A percentile compares a stretch with the other conserved stretches of the same genome.
Conservation (phyloP, 768 basidiomycete species). For the Tulasnella sp. region DNA sequence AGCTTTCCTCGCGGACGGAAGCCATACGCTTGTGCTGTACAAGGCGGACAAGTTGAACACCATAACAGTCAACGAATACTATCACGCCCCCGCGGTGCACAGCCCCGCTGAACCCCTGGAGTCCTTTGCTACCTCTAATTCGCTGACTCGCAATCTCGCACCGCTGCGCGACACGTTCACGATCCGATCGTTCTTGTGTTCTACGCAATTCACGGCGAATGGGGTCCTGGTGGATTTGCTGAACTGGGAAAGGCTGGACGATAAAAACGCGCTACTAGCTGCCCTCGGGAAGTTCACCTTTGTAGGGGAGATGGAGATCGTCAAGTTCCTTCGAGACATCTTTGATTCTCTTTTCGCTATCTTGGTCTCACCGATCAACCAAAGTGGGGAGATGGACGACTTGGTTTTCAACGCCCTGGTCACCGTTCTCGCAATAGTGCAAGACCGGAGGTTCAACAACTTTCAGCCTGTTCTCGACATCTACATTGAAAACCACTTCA, state of each 20-base stretch:
- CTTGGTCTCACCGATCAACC: constrained; percentile 61
- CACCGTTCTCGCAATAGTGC: constrained; percentile 80
- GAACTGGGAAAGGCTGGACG: constrained; percentile 61
- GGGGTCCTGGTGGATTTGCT: constrained; percentile 66
- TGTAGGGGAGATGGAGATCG: constrained; percentile 87
- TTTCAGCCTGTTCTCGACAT: constrained; percentile 89
- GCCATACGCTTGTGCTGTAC: constrained; percentile 75
- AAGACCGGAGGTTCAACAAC: constrained; percentile 89
- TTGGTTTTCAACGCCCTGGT: constrained; percentile 85
- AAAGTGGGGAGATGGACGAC: constrained; percentile 64
- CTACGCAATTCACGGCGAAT: constrained; percentile 86
- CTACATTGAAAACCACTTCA: constrained; percentile 86
- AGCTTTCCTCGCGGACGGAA: constrained; percentile 80
- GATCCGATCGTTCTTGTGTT: constrained; percentile 82
- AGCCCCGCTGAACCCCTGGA: constrained; percentile 46
- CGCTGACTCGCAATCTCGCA: constrained; percentile 51
- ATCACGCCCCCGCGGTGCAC: constrained; percentile 52
- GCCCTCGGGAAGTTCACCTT: constrained; percentile 79
- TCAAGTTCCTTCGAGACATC: constrained; percentile 81
- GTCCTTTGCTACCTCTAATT: constrained; percentile 42
- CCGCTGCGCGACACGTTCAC: constrained; percentile 65
- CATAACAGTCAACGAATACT: constrained; percentile 51
- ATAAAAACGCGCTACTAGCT: constrained; percentile 48
- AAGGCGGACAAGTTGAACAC: constrained; percentile 64
- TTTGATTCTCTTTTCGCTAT: constrained; percentile 91